Base-by-base conservation (phyloP, 1,139 yeast species). In the Scheffersomyces illinoinensis region DNA sequence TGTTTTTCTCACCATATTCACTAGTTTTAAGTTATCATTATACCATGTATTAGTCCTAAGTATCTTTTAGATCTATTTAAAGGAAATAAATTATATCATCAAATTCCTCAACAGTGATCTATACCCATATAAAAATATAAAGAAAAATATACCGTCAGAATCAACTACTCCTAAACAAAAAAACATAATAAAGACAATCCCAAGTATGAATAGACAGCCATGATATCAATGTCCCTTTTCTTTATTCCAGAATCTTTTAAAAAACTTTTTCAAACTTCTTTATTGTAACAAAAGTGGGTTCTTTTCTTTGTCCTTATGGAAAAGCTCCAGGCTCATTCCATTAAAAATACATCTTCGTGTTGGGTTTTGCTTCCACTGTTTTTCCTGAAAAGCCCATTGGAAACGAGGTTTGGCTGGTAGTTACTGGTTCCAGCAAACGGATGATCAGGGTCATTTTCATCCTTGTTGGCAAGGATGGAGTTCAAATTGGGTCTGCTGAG, bases 401-500 rank as follows among this genome's bases (percentile, higher is more conserved):
- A 58, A 47, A 60, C 57, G 52, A 54, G 57, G 54, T 56, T 58
- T 50, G 55, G 54, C 21, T 56, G 61, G 50, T 46, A 55, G 58
- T 17, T 39, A 8, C 56, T 57, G 19, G 60, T 53, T 17, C 55
- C 53, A 4, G 54, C 57, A 14, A 51, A 49, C 7, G 55, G 52
- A 12, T 56, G 59, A 21, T 55, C 61, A 23, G 59, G 54, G 8
- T 59, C 61, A 18, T 51, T 55, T 5, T 58, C 65, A 19, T 52
- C 57, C 33, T 52, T 53, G 56, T 54, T 26, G 46, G 54, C 59
- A 23, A 60, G 52, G 43, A 64, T 57, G 21, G 58, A 57, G 54
- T 57, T 63, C 54, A 76, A 62, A 46, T 64, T 71, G 2, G 83
- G 84, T 55, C 82, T 68, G 49, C 76, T 76, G 49, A 76, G 67